Evolutionary conservation across 768 basidiomycete species (phyloP), one percentile per base, ranked within the genome.

Genomic region (Lactifluus echinatus): DNA sequence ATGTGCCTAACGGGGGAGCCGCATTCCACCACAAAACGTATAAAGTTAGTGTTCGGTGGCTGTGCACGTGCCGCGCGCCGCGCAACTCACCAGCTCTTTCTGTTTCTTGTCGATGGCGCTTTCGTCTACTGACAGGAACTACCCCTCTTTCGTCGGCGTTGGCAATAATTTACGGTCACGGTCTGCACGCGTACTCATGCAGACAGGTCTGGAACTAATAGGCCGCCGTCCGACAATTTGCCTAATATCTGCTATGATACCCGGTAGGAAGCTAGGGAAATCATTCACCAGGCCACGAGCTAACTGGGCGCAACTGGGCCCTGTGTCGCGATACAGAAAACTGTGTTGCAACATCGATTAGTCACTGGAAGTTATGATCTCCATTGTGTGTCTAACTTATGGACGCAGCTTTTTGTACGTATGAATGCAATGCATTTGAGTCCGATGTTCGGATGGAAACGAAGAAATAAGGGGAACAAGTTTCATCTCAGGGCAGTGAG

Each of bases 321-420:
- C 50, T 39, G 50, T 48, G 46, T 39, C n/a, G n/a, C n/a, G n/a
- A n/a, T n/a, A n/a, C n/a, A n/a, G 57, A 48, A 23, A 52, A 39
- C n/a, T 40, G 36, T 15, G 15, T 8, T 8, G 15, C 14, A 4
- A 17, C 11, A 50, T 57, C 44, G 31, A 53, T 47, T 31, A 31
- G 44, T 46, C 10, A 39, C 21, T 12, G 29, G 21, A 24, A 42
- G 5, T 37, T 10, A 55, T 31, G 40, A 28, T 34, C 40, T 42
- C 39, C 39, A 31, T n/a, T 29, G n/a, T 47, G 43, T 8, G 46
- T 48, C 14, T 36, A 3, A 28, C 37, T 24, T 11, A 17, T 24
- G 19, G 19, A 19, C 21, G 31, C 29, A 51, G n/a, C n/a, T 42
- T 34, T 19, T 26, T 47, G 39, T 19, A 42, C 31, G 45, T 42